phyloP scores from a whole-genome alignment of 2,329 filamentous ascomycete species.

The Cadophora gregata region DNA sequence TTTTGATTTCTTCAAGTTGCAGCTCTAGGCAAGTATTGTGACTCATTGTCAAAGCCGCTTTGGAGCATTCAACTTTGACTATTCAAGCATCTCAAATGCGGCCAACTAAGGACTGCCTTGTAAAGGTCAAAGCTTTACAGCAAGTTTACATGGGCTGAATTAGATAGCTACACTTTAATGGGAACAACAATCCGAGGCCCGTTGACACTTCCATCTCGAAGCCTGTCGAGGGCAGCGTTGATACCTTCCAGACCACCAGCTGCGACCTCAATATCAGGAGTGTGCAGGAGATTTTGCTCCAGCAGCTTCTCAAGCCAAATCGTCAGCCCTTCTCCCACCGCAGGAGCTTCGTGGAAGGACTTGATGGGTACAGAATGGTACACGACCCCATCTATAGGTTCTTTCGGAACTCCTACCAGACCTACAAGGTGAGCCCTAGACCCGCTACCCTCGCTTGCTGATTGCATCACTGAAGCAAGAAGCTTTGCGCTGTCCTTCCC shows the following conservation, averaged over 20 bases:
- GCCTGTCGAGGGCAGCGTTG: constrained; percentile 70
- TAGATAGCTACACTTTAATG: constrained; percentile 16
- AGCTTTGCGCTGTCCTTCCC: constrained; percentile 67
- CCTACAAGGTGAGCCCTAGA: constrained; percentile 65
- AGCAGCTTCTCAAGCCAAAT: constrained; percentile 73
- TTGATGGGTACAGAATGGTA: constrained; percentile 69
- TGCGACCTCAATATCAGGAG: constrained; percentile 70
- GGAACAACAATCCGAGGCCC: constrained; percentile 72
- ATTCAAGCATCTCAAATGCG: neutral
- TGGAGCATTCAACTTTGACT: neutral
- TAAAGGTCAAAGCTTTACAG: neutral
- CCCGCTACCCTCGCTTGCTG: constrained; percentile 25
- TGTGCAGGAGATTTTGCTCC: constrained; percentile 55
- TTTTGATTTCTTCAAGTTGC: neutral
- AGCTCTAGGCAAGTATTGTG: neutral
- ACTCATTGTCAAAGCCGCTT: neutral
- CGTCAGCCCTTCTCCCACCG: constrained; percentile 66
- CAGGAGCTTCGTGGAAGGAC: constrained; percentile 71
- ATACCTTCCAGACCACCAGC: constrained; percentile 68
- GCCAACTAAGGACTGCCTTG: neutral
- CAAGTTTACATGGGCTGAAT: neutral
- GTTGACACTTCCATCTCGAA: constrained; percentile 69
- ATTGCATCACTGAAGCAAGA: constrained; percentile 47
- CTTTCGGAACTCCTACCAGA: constrained; percentile 70
- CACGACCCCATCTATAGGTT: constrained; percentile 32